Evolutionary conservation across 257 asterid species (phyloP).

Genomic region (Avicennia marina): DNA sequence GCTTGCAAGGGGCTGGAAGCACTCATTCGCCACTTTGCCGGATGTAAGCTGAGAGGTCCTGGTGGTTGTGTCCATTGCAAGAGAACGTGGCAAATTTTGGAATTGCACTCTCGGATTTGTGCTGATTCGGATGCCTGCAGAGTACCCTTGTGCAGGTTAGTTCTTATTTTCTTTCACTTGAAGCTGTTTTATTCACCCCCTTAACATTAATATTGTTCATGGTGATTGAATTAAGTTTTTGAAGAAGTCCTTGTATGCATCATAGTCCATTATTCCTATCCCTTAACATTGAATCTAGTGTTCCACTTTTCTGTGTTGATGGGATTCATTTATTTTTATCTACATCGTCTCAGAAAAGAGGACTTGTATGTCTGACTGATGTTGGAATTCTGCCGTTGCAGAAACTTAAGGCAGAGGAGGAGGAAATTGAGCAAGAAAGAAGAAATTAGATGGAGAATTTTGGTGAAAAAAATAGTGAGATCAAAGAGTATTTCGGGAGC

Average conservation of each 20-base stretch:
- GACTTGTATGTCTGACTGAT: background rate
- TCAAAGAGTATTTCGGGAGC: constrained; percentile 81
- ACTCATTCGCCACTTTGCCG: constrained; percentile 75
- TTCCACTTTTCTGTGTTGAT: background rate
- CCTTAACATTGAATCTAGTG: no score
- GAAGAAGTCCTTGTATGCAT: no score
- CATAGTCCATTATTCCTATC: no score
- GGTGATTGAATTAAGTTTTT: no score
- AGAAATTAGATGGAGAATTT: constrained; percentile 65
- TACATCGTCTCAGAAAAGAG: no score
- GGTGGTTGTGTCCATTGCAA: constrained; percentile 85
- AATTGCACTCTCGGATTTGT: constrained; percentile 78
- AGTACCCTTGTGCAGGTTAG: constrained; percentile 81
- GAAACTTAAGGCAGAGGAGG: constrained; percentile 58
- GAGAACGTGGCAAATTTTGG: constrained; percentile 85
- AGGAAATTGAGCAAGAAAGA: constrained; percentile 65
- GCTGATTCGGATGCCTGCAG: constrained; percentile 49
- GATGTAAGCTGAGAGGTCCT: constrained; percentile 58
- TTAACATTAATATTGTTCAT: no score
- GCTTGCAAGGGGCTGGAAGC: constrained; percentile 73
- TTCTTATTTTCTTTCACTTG: background rate
- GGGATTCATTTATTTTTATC: background rate
- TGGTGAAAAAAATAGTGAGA: constrained; percentile 78
- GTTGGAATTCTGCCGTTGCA: constrained; percentile 13
- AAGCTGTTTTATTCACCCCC: no score